phyloP scores from a whole-genome alignment of 176 grass and related monocot genomes.

The Ananas comosus region DNA sequence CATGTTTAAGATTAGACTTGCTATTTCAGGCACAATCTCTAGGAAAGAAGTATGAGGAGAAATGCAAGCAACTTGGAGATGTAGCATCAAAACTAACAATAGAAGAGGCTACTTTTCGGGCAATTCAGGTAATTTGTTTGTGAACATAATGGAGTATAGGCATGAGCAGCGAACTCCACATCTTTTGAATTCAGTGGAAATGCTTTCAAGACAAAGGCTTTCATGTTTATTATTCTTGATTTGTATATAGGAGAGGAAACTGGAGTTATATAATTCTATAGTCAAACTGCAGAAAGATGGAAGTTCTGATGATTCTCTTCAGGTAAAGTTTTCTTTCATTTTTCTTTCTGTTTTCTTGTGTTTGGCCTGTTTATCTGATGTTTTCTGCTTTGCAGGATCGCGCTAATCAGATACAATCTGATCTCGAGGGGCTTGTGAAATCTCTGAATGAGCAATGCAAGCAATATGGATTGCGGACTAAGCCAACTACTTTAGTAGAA shows the following conservation, averaged over 20 bases:
- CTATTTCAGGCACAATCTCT: slow-evolving; percentile 74
- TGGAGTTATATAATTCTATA: slow-evolving; percentile 87
- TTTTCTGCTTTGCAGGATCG: slow-evolving; percentile 33
- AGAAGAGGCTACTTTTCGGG: slow-evolving; percentile 97
- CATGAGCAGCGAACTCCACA: too few species aligned
- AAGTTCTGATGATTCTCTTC: slow-evolving; percentile 49
- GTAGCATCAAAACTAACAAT: slow-evolving; percentile 87
- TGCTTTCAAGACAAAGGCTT: slow-evolving; percentile 6
- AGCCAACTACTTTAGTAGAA: slow-evolving; percentile 82
- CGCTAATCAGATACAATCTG: slow-evolving; percentile 71
- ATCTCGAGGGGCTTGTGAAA: slow-evolving; percentile 75
- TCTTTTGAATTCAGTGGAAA: neutral
- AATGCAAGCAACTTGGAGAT: slow-evolving; percentile 89
- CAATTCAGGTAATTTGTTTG: slow-evolving; percentile 59
- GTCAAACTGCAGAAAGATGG: slow-evolving; percentile 84
- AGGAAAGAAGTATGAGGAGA: slow-evolving; percentile 74
- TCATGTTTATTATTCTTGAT: slow-evolving; percentile 23
- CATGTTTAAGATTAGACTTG: neutral
- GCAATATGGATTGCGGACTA: slow-evolving; percentile 87
- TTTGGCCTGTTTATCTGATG: neutral
- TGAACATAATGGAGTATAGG: neutral
- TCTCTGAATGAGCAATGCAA: slow-evolving; percentile 90
- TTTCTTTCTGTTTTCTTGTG: neutral
- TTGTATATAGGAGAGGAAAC: slow-evolving; percentile 68
- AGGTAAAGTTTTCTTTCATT: slow-evolving; percentile 33